Base-by-base conservation (phyloP, 2,329 filamentous ascomycete genomes). In the Plectosphaerella plurivora region DNA sequence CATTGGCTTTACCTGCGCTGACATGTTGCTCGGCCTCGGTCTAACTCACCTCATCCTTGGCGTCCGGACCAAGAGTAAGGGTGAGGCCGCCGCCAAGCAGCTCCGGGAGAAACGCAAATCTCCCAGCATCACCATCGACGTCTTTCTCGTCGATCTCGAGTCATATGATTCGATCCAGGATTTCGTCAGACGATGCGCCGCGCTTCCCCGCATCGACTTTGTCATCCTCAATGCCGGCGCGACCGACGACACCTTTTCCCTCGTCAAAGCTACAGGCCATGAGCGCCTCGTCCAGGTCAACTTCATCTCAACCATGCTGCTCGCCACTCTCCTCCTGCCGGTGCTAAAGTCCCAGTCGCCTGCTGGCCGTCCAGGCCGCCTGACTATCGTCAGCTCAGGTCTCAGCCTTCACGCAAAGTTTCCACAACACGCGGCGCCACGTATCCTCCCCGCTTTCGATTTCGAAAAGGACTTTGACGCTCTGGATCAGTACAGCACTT, bases 251-350 rank as follows among this genome's bases (percentile, higher is more conserved):
- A 41, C 37, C 9, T 41, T 16, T 12, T 11, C 9, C 7, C 6
- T 20, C 37, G 37, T 41, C 15, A n/a, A n/a, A 5, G 15, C 37
- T 9, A 41, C 37, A 14, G 37, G 18, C 37, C 37, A 41, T 12
- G 37, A 41, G 37, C 15, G 15, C 4, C 18, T 20, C 15, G 14
- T 41, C 15, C 37, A 41, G 37, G 72, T 78, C 50, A 84, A 84
- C 52, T 76, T 81, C 10, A 66, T 84, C 51, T 71, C 67, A 12
- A 81, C 77, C 0, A 71, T 82, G 41, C 60, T 84, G 2, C 65
- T 84, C 0, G 74, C 69, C 0, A 56, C 76, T 0, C 64, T 81
- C 0, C 42, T 83, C 3, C 53, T 84, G 18, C 81, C 80, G 0
- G 78, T 74, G 58, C 66, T 84, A 4, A 72, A 72, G 49, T 65